Evolutionary conservation across 1,284 basidiomycete genomes (phyloP), one percentile per base, ranked within the genome.

Genomic region (Marasmius sp.): DNA sequence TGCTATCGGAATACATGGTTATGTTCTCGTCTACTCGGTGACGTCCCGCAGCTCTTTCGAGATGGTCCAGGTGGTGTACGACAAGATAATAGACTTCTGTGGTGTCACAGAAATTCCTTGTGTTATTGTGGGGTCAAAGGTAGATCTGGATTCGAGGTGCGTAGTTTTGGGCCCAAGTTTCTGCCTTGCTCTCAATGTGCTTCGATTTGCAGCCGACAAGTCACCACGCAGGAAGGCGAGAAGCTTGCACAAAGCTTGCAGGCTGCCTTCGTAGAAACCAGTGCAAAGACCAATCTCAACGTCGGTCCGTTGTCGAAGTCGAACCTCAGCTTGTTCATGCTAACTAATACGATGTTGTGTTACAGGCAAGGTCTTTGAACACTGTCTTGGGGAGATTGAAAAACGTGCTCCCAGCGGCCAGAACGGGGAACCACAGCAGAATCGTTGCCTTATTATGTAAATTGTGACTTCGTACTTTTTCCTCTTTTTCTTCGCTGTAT

Each of bases 1-100:
- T 65, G 81, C 80, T 36, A 82, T 83, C 63, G 81, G 81, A 60
- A 82, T 82, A 57, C 81, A 83, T 64, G 81, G 81, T 65, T 83
- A 81, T 66, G 77, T 82, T 61, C 76, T 83, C 58, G 97, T 99
- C 53, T 99, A 98, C 81, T 95, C 94, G 9, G 95, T 99, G 75
- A 88, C 94, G 9, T 95, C 93, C 39, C 83, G 92, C 66, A 89
- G 90, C 70, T 95, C 94, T 33, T 98, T 98, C 79, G 94, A 98
- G 68, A 98, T 98, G 93, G 86, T 98, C 66, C 88, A 93, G 75
- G 92, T 95, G 70, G 89, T 99, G 48, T 91, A 98, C 73, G 96
- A 99, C 83, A 99, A 99, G 86, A 98, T 99, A 70, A 81, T 96
- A 70, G 91, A 95, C 76, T 98, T 95, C 74, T 94, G 93, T 59